Percentiles rank a stretch among this genome's conserved stretches.
Evolutionary conservation across 345 rosid species (phyloP).

Genomic region (Nephelium lappaceum): DNA sequence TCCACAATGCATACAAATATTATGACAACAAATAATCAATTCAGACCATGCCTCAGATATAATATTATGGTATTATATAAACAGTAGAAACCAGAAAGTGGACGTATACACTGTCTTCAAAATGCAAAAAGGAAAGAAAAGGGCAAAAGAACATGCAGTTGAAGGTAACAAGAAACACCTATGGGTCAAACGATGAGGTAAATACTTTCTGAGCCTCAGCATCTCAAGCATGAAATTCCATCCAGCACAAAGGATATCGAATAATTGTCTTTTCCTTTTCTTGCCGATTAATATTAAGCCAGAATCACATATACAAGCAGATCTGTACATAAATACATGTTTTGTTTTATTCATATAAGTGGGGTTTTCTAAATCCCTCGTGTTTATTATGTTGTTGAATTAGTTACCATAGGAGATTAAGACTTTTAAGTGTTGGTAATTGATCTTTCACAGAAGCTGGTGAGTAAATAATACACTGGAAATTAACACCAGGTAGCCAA

Average conservation of each 20-base stretch:
- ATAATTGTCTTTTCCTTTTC: neutral
- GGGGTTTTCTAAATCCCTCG: neutral
- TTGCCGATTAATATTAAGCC: no score
- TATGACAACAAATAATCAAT: neutral
- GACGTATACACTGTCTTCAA: neutral
- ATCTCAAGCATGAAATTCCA: neutral
- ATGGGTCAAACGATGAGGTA: neutral
- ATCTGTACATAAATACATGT: neutral
- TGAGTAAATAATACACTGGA: neutral
- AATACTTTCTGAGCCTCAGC: neutral
- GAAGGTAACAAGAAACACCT: neutral
- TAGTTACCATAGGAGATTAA: neutral
- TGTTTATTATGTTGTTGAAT: neutral
- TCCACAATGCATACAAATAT: neutral
- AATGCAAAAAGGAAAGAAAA: neutral
- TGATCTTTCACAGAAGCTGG: neutral
- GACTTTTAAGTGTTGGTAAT: neutral
- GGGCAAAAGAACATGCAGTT: neutral
- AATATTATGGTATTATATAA: neutral
- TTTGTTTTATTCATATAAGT: neutral
- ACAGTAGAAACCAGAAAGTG: neutral
- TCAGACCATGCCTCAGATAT: constrained; percentile 4
- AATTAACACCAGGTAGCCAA: neutral
- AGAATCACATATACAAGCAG: neutral
- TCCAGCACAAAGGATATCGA: neutral